phyloP scores from a whole-genome alignment of 1,139 yeast species.

The Lodderomyces metapsilosis region DNA sequence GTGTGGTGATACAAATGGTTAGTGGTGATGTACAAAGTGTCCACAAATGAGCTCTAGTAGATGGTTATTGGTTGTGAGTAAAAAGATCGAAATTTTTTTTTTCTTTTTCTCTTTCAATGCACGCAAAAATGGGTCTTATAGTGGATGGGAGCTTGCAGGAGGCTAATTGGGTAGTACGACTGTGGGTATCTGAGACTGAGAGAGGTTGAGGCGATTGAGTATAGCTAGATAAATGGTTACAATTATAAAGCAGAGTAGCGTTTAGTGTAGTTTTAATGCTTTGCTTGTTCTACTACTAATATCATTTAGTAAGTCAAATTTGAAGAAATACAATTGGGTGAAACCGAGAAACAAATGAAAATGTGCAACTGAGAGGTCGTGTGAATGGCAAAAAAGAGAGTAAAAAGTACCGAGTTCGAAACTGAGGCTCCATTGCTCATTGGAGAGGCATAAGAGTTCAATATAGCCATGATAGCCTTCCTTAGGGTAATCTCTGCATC shows the following conservation, averaged over 20 bases:
- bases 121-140: not conserved
- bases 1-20: not conserved
- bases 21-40: not conserved
- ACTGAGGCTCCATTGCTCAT: not conserved
- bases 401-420: conserved; percentile 5
- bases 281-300: too few species aligned
- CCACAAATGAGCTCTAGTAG: not conserved
- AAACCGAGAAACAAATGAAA: not conserved
- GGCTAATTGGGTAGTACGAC: too few species aligned
- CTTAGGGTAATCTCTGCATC: not conserved
- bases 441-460: not conserved
- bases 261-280: too few species aligned
- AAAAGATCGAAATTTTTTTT: not conserved
- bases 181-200: too few species aligned
- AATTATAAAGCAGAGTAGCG: too few species aligned
- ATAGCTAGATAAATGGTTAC: too few species aligned
- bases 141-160: too few species aligned
- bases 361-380: not conserved
- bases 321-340: conserved; percentile 8
- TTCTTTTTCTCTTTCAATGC: not conserved
- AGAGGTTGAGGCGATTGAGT: too few species aligned
- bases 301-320: conserved; percentile 8
- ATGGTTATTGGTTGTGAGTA: not conserved
- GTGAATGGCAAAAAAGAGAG: not conserved
- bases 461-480: not conserved